Conservation (phyloP, 2,329 filamentous ascomycete species). For the Colletotrichum magnum region DNA sequence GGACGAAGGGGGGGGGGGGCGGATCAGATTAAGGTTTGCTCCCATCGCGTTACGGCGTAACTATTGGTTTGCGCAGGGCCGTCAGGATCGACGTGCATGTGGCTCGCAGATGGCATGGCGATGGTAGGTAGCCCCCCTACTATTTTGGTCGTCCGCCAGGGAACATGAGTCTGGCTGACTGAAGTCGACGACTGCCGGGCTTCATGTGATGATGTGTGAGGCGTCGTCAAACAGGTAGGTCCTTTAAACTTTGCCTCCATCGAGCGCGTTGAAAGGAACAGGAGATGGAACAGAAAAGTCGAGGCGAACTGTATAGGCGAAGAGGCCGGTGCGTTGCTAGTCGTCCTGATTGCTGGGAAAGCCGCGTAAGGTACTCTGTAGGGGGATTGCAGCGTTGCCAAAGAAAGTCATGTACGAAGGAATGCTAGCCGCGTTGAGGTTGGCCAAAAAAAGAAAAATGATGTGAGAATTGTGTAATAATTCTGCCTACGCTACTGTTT, state of each 20-base stretch:
- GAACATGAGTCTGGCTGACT: no score
- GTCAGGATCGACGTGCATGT: background rate
- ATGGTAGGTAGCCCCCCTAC: no score
- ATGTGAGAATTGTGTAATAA: no score
- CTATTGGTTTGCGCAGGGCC: background rate
- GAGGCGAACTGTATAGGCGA: no score
- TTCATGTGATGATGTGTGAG: constrained; percentile 18
- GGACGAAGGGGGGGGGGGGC: no score
- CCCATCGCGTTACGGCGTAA: background rate
- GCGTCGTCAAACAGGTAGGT: background rate
- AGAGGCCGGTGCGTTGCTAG: constrained; percentile 8
- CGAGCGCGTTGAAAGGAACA: background rate
- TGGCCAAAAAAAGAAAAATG: no score
- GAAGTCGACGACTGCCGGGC: constrained; percentile 3
- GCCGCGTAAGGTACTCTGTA: background rate
- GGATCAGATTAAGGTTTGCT: background rate
- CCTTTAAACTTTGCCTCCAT: background rate
- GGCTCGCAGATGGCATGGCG: background rate
- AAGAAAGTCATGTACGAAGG: no score
- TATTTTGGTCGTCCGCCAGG: background rate
- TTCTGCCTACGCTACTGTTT: no score
- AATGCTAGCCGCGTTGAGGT: no score
- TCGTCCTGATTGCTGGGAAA: constrained; percentile 6
- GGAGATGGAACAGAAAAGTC: no score
- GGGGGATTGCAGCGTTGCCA: no score